Conservation (phyloP, 2,329 filamentous ascomycete species). For the Periglandula ipomoeae region DNA sequence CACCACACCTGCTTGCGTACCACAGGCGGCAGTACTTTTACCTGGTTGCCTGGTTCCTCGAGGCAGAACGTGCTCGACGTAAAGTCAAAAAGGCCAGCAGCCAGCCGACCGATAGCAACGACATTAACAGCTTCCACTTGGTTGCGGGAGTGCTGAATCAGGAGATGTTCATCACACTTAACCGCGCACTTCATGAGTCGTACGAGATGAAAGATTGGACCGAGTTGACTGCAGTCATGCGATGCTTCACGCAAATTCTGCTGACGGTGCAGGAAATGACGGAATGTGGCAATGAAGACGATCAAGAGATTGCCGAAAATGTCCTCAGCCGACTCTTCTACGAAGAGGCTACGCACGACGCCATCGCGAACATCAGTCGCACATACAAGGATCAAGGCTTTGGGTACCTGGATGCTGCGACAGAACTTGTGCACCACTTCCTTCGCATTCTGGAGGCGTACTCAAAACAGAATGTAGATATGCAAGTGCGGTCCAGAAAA, state of each 20-base stretch:
- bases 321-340: slow-evolving; percentile 97
- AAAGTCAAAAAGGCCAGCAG: slow-evolving; percentile 45
- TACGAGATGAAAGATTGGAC: slow-evolving; percentile 81
- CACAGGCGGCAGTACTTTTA: slow-evolving; percentile 88
- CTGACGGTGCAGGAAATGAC: slow-evolving; percentile 90
- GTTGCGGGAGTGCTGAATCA: slow-evolving; percentile 88
- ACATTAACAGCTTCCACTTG: slow-evolving; percentile 71
- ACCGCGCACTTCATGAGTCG: slow-evolving; percentile 68
- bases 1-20: slow-evolving; percentile 66
- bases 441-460: slow-evolving; percentile 86
- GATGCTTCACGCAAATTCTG: slow-evolving; percentile 89
- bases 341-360: slow-evolving; percentile 88
- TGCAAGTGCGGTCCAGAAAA: slow-evolving; percentile 81
- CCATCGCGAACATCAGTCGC: slow-evolving; percentile 68
- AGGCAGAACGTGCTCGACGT: slow-evolving; percentile 70
- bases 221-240: slow-evolving; percentile 79
- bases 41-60: slow-evolving; percentile 83
- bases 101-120: slow-evolving; percentile 32
- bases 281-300: slow-evolving; percentile 75
- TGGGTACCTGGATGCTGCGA: slow-evolving; percentile 84
- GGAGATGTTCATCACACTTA: slow-evolving; percentile 86
- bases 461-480: slow-evolving; percentile 86
- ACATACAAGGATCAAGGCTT: slow-evolving; percentile 93
- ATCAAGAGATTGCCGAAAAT: slow-evolving; percentile 96
- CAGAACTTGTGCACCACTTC: slow-evolving; percentile 86